phyloP scores from a whole-genome alignment of 2,329 filamentous ascomycete genomes.

The Claviceps maximensis region DNA sequence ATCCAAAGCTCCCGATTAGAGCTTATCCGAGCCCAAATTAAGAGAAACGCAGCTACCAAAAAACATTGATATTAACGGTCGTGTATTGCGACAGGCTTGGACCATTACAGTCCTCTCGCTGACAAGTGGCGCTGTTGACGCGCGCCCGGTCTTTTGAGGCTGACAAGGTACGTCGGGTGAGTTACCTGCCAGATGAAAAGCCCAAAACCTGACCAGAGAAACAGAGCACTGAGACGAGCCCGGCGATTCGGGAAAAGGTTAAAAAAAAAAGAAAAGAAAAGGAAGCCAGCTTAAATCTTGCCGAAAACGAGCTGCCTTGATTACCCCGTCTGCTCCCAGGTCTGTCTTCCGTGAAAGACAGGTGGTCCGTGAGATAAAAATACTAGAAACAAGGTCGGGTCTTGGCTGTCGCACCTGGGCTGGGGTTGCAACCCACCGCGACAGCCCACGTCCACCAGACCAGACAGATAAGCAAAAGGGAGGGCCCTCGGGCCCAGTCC shows the following conservation, averaged over 20 bases:
- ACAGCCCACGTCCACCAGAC: too few relatives aligned
- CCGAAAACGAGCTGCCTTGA: neutral
- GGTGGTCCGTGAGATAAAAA: neutral
- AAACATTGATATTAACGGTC: neutral
- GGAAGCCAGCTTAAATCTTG: neutral
- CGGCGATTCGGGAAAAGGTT: neutral
- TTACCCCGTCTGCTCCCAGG: neutral
- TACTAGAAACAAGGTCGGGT: neutral
- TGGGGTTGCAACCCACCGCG: neutral
- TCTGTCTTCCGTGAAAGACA: neutral
- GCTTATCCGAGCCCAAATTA: neutral
- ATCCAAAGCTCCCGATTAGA: neutral
- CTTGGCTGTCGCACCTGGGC: slow-evolving; percentile 2
- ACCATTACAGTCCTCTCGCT: neutral
- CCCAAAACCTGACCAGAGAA: neutral
- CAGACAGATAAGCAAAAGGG: neutral
- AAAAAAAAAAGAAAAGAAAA: neutral
- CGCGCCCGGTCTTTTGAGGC: neutral
- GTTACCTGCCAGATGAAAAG: neutral
- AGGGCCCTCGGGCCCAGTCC: neutral
- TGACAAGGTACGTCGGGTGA: too few relatives aligned
- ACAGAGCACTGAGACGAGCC: neutral
- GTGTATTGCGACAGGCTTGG: neutral
- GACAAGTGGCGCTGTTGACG: neutral
- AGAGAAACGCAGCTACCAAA: neutral